Percentiles rank a stretch among this genome's conserved stretches.
These are phyloP conservation scores for Tetrahymena elliotti DNA, from an alignment of 73 alveolate species.

Conservation along the genomic window DNA sequence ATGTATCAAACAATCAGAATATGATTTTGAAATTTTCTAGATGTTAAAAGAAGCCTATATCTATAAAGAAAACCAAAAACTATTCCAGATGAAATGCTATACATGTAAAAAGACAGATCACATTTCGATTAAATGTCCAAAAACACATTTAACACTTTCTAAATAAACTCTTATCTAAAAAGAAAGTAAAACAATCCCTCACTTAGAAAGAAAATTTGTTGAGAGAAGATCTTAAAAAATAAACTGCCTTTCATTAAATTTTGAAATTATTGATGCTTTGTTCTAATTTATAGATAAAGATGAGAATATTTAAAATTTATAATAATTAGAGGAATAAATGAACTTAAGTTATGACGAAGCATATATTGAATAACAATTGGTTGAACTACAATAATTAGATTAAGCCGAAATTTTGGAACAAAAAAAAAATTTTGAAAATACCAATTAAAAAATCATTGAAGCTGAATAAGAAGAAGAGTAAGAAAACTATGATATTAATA, in stretches of 20 bases:
- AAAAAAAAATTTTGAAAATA: too few species aligned
- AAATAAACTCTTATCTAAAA: not conserved
- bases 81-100: not conserved
- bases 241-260: not conserved
- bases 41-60: not conserved
- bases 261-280: not conserved
- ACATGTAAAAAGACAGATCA: not conserved
- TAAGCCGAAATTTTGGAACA: not conserved
- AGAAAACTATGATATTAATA: too few species aligned
- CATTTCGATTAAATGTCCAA: not conserved
- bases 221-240: not conserved
- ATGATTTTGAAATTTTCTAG: not conserved
- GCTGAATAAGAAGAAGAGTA: not conserved
- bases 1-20: not conserved
- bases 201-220: not conserved
- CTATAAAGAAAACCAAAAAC: not conserved
- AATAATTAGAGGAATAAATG: not conserved
- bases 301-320: not conserved
- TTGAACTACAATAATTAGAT: not conserved
- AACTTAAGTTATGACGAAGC: not conserved
- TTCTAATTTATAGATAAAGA: not conserved
- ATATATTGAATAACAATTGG: not conserved
- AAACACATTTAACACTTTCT: not conserved
- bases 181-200: not conserved
- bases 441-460: too few species aligned